These are phyloP conservation scores for Pseudocercospora crystallina DNA, from an alignment of 2,329 filamentous ascomycete species.

Conservation along the genomic window DNA sequence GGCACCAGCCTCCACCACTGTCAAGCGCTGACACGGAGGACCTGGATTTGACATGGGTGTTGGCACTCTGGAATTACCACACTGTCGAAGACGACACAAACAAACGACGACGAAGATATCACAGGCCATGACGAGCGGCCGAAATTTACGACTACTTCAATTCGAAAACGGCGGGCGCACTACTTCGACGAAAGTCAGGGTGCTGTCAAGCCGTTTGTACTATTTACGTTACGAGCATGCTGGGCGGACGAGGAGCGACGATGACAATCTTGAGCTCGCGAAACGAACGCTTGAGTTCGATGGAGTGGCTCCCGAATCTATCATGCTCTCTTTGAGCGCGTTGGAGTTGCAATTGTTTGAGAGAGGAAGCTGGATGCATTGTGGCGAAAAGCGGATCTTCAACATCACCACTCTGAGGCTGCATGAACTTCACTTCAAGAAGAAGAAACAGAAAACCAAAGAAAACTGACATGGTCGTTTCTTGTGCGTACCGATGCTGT, in stretches of 20 bases:
- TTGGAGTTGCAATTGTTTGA: conserved; percentile 4
- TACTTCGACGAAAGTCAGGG: conserved; percentile 20
- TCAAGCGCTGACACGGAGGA: conserved; percentile 38
- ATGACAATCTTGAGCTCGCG: conserved; percentile 37
- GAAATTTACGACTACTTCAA: conserved; percentile 9
- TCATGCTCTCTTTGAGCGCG: conserved; percentile 12
- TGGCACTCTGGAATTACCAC: conserved; percentile 4
- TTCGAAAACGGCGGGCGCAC: background rate
- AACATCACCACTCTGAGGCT: conserved; percentile 15
- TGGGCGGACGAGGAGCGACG: conserved; percentile 23
- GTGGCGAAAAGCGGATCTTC: conserved; percentile 19
- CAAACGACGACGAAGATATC: conserved; percentile 6
- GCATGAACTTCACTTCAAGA: background rate
- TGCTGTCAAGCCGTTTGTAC: conserved; percentile 1
- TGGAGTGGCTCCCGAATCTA: conserved; percentile 25
- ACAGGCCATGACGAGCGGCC: conserved; percentile 7
- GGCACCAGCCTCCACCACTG: conserved; percentile 34
- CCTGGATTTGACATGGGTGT: conserved; percentile 31
- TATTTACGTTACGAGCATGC: conserved; percentile 16
- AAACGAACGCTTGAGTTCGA: conserved; percentile 27
- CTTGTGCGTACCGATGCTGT: conserved; percentile 12
- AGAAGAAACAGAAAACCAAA: no score
- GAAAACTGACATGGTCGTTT: background rate
- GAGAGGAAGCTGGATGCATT: conserved; percentile 12
- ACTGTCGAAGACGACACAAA: conserved; percentile 8